Base-by-base conservation (phyloP, 169 alveolate genomes). In the Eimeria nieschulzi region DNA sequence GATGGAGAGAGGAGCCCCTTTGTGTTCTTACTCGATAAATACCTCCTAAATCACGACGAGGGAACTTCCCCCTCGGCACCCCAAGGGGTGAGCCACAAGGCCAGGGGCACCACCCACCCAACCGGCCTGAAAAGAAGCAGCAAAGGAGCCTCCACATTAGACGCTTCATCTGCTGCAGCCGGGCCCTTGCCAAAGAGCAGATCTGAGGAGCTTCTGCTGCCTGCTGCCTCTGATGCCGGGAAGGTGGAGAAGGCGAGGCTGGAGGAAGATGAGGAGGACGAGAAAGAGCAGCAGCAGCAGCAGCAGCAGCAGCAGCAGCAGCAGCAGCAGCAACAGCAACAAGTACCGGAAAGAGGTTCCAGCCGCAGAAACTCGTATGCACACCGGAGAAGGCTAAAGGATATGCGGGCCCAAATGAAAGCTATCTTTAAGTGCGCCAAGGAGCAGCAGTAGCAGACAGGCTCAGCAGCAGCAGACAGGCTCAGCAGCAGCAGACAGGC, bases 371-470 rank as follows among this genome's bases (percentile, higher is more conserved):
- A 21, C 8, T 25, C 82, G 82, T 23, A 25, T 72, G 51, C 19
- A 0, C 56, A 72, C 55, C 21, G 33, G 56, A 21, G 17, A 8
- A 39, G 82, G 21, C 82, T 72, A 9, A 72, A 72, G 51, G 82
- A 72, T 25, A 72, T 72, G 82, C 51, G 82, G 19, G 82, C 82
- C 15, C 82, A 72, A 33, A 72, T 72, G 82, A 72, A 72, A 53
- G 82, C 82, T 23, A 72, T 72, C 33, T 72, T 72, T 53, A 72
- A 72, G 82, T 72, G 54, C 21, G 82, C 55, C 17, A 17, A 33
- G 82, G 55, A 72, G 82, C 51, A 33, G 54, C 82, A 72, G 82
- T 55, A 33, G 51, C 82, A n/a, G 80, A n/a, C n/a, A n/a, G n/a
- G n/a, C n/a, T n/a, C n/a, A n/a, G n/a, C n/a, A 15, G 21, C 73